Base-by-base conservation (phyloP, 2,329 filamentous ascomycete genomes). In the Nemania sp. region DNA sequence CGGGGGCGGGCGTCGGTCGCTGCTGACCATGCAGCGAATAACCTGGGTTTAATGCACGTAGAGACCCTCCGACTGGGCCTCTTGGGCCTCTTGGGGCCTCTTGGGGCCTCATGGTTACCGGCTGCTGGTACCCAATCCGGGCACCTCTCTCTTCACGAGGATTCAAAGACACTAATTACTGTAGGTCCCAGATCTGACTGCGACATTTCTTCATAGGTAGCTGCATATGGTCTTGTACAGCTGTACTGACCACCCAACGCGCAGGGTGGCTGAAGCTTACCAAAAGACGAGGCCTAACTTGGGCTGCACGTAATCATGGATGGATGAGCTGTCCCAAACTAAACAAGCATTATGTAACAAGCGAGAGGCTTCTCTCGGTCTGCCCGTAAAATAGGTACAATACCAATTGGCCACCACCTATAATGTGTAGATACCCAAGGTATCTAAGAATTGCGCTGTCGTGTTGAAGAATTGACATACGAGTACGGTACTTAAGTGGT, bases 171-270 rank as follows among this genome's bases (percentile, higher is more conserved):
- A 57, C 18, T 68, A 64, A 67, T 63, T 59, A 59, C 59, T 68
- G 68, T 66, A 67, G 69, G 68, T 71, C 62, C 68, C 66, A 71
- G 68, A 71, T 71, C 69, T 69, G 67, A 71, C 68, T 68, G 67
- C 71, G 68, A 71, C 69, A 69, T 63, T 45, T 60, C 60, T 64
- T 61, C 63, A 62, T 64, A 63, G 59, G 63, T 65, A 63, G 59
- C 64, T 65, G 54, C 58, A 58, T 61, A 43, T 48, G 46, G 18
- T 59, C 47, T 49, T 42, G 43, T 54, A n/a, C n/a, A n/a, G n/a
- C n/a, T n/a, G 32, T 48, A 13, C n/a, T 21, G 21, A 18, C n/a
- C 15, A 12, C 11, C 15, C 15, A 39, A 39, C 35, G 15, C 37
- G 59, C 65, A 65, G 59, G 54, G 60, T 63, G 53, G 63, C 60